Conservation (phyloP, 1,139 yeast genomes). For the Pichia sp. region DNA sequence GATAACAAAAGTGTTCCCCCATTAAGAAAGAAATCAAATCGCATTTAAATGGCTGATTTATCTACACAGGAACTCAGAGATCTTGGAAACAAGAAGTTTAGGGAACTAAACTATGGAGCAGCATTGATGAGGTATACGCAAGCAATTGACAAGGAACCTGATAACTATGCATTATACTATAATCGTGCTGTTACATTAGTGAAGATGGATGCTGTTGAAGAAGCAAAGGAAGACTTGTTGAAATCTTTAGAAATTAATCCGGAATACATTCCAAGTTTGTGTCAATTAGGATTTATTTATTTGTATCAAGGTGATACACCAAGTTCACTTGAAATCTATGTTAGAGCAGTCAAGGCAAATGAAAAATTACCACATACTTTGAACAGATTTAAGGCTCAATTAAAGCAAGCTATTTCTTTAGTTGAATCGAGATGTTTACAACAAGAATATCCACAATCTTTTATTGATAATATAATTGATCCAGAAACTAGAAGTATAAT, state of each 20-base stretch:
- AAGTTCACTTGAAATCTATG: constrained; percentile 30
- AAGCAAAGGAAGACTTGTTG: constrained; percentile 30
- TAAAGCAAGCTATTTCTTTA: constrained; percentile 24
- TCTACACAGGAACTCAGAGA: constrained; percentile 23
- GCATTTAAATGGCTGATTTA: neutral
- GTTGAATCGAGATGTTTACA: constrained; percentile 26
- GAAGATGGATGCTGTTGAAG: constrained; percentile 27
- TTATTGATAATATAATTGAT: constrained; percentile 24
- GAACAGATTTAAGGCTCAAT: constrained; percentile 22
- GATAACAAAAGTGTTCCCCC: no score
- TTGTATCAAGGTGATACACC: constrained; percentile 30
- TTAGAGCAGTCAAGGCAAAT: constrained; percentile 27
- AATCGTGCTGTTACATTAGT: constrained; percentile 34
- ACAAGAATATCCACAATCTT: constrained; percentile 27
- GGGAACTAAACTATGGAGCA: constrained; percentile 26
- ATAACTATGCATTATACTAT: constrained; percentile 27
- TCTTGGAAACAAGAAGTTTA: constrained; percentile 29
- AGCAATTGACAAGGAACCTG: constrained; percentile 29
- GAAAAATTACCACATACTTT: constrained; percentile 19
- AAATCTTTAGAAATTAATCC: constrained; percentile 28
- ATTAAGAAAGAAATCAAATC: no score
- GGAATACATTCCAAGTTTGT: constrained; percentile 31
- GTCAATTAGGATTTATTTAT: constrained; percentile 30
- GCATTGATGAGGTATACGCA: constrained; percentile 32
- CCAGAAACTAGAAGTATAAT: constrained; percentile 19